A percentile compares a stretch with the other conserved stretches of the same genome.
phyloP scores from a whole-genome alignment of 2,329 filamentous ascomycete genomes.

The Trichoderma harzianum region DNA sequence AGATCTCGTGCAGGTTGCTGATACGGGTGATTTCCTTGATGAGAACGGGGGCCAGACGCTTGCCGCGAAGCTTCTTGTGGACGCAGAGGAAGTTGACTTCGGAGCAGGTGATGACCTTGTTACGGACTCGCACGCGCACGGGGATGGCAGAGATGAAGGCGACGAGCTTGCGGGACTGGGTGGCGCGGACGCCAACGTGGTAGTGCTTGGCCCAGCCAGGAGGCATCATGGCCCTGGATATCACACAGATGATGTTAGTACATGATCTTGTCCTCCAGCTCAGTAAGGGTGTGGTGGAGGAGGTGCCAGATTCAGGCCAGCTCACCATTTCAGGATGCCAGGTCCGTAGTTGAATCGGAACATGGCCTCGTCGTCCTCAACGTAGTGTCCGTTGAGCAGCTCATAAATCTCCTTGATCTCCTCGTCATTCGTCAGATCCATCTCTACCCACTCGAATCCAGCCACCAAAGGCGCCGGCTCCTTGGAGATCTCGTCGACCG shows the following conservation, averaged over 20 bases:
- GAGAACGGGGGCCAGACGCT: conserved; percentile 86
- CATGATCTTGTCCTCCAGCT: not conserved
- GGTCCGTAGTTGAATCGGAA: conserved; percentile 96
- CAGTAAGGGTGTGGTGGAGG: not conserved
- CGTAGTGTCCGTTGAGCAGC: conserved; percentile 87
- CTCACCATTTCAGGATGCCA: conserved; percentile 83
- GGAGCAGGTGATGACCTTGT: conserved; percentile 70
- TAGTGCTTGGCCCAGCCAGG: conserved; percentile 92
- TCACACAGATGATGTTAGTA: not conserved
- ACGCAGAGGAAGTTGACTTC: conserved; percentile 99
- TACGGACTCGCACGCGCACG: conserved; percentile 74
- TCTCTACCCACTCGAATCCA: conserved; percentile 90
- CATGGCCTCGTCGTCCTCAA: conserved; percentile 95
- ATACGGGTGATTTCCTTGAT: conserved; percentile 97
- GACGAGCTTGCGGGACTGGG: conserved; percentile 79
- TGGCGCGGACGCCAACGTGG: conserved; percentile 89
- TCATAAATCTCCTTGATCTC: conserved; percentile 90
- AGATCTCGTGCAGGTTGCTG: conserved; percentile 82
- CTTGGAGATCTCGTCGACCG: conserved; percentile 73
- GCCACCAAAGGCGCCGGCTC: conserved; percentile 71
- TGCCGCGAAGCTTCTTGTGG: conserved; percentile 94
- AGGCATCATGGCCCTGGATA: conserved; percentile 77
- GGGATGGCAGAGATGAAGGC: conserved; percentile 96
- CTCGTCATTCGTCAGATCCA: conserved; percentile 75
- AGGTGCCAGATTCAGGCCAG: not conserved